Conservation (phyloP, 2,329 filamentous ascomycete species). For the Pestalotiopsis sp. region DNA sequence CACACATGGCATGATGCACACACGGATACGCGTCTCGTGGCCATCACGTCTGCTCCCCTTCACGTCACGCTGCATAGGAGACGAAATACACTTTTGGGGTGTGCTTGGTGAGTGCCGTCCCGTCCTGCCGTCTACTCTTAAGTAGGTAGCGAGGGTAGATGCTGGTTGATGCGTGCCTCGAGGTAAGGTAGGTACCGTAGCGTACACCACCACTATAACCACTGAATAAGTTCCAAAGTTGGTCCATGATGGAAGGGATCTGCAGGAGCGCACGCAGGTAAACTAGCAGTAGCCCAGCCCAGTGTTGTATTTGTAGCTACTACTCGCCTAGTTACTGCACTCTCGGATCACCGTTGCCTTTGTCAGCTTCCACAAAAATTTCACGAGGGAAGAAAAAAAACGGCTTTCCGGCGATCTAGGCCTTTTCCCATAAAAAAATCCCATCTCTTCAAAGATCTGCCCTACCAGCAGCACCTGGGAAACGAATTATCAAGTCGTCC, state of each 20-base stretch:
- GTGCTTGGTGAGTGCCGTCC: not conserved
- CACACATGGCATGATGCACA: too few relatives aligned
- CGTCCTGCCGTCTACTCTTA: not conserved
- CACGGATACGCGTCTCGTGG: too few relatives aligned
- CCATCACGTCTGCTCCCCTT: not conserved
- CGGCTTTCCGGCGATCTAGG: not conserved
- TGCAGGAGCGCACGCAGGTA: conserved; percentile 5
- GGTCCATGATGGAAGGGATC: not conserved
- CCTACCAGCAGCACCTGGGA: not conserved
- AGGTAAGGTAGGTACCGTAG: too few relatives aligned
- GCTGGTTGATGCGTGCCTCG: not conserved
- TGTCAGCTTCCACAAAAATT: conserved; percentile 7
- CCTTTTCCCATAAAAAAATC: not conserved
- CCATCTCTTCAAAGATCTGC: not conserved
- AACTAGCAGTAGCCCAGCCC: not conserved
- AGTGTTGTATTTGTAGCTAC: too few relatives aligned
- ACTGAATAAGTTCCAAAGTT: too few relatives aligned
- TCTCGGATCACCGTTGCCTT: not conserved
- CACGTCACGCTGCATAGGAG: not conserved
- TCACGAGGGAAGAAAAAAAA: not conserved
- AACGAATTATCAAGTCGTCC: not conserved
- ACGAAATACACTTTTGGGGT: not conserved
- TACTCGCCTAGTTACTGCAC: too few relatives aligned
- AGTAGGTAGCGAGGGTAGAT: not conserved
- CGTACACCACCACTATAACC: too few relatives aligned